These are phyloP conservation scores for Cyanidium caldarium DNA, from an alignment of 23 red algal genomes.

Conservation along the genomic window DNA sequence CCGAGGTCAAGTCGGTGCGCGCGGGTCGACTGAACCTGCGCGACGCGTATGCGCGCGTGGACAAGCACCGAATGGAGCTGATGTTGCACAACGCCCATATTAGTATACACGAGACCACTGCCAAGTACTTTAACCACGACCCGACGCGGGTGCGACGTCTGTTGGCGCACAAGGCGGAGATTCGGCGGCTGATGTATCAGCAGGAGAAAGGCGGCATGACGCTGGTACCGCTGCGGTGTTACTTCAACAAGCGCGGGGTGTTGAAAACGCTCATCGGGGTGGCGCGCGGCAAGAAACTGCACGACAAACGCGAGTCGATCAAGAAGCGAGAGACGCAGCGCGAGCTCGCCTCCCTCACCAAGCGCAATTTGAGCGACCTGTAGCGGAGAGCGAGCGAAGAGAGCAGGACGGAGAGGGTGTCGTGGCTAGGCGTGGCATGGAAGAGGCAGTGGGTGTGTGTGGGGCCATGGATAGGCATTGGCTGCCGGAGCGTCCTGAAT, in stretches of 20 bases:
- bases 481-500: too few species aligned
- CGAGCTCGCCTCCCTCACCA: slow-evolving; percentile 33
- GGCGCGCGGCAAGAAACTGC: slow-evolving; percentile 45
- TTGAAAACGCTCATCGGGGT: slow-evolving; percentile 67
- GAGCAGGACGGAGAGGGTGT: neutral
- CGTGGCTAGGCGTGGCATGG: too few species aligned
- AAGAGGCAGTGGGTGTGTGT: too few species aligned
- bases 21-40: slow-evolving; percentile 50
- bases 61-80: slow-evolving; percentile 21
- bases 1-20: slow-evolving; percentile 72
- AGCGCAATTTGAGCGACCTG: slow-evolving; percentile 10
- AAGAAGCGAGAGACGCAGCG: slow-evolving; percentile 61
- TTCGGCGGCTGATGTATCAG: slow-evolving; percentile 36
- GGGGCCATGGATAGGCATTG: too few species aligned
- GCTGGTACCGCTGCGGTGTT: slow-evolving; percentile 47
- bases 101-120: slow-evolving; percentile 9
- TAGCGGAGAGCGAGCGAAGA: neutral
- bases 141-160: slow-evolving; percentile 38
- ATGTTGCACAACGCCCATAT: slow-evolving; percentile 71
- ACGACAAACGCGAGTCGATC: slow-evolving; percentile 49
- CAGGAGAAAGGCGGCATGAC: slow-evolving; percentile 54
- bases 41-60: slow-evolving; percentile 59
- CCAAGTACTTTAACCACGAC: slow-evolving; percentile 63
- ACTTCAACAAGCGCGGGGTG: slow-evolving; percentile 40
- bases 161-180: slow-evolving; percentile 67